Evolutionary conservation across 805 yeast species (phyloP), one percentile per base, ranked within the genome.

Genomic region (Hyphopichia homilentoma): DNA sequence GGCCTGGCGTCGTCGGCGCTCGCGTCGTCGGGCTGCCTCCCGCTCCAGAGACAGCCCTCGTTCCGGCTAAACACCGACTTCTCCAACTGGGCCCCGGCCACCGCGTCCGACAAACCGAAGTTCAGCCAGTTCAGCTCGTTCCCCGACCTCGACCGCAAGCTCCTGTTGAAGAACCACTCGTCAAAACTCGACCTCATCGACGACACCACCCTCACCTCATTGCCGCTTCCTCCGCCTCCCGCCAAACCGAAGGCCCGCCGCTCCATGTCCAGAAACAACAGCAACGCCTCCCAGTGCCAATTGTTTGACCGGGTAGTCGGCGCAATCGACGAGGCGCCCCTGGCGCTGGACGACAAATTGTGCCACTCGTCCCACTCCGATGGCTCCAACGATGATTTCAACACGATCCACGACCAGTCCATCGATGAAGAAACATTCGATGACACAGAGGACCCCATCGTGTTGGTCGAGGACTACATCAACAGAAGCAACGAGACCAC

Each of bases 391-490:
- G 30, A 9, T 8, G 12, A 16, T 6, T 11, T 17, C 7, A 19
- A 25, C 8, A 25, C 18, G 8, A 27, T 17, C 16, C 13, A 14
- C 16, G 30, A 17, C 20, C 41, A 39, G n/a, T 36, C 43, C 23
- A 35, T 29, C 24, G 40, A 39, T 9, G 44, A 42, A 7, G 35
- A 38, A n/a, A 27, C 30, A 7, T 27, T 27, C 13, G 42, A 30
- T 14, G 60, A 54, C 15, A 41, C 41, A 9, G 57, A 60, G 22
- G 68, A 61, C 29, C 71, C 64, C 7, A 65, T 61, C 11, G 76
- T 77, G 1, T 50, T 77, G 13, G 69, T 77, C 7, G 84, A 77
- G 43, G 84, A 77, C 44, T 77, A 77, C 47, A 61, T 77, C 40
- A 18, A 25, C 11, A 11, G 12, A 6, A 36, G 33, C 16, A 25